These are phyloP conservation scores for Aspergillus persii DNA, from an alignment of 2,329 filamentous ascomycete genomes.

Conservation along the genomic window DNA sequence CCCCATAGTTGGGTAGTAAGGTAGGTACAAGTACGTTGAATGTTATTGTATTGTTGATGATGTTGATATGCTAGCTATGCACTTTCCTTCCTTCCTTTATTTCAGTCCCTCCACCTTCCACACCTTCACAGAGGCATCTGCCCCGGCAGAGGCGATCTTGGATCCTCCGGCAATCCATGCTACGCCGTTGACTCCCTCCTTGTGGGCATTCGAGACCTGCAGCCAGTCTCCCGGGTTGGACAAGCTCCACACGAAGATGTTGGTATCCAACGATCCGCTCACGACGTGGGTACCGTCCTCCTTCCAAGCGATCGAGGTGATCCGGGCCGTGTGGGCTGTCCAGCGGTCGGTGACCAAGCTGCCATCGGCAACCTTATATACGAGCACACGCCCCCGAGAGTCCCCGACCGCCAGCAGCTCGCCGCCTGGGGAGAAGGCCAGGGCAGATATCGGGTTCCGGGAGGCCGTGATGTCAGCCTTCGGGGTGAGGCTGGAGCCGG, in stretches of 20 bases:
- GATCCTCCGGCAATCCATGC: conserved; percentile 67
- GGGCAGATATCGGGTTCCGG: conserved; percentile 68
- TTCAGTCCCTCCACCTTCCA: conserved; percentile 66
- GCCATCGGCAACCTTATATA: conserved; percentile 67
- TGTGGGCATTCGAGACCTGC: conserved; percentile 85
- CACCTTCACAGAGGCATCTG: conserved; percentile 86
- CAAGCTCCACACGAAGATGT: conserved; percentile 89
- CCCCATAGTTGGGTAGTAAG: too few relatives aligned
- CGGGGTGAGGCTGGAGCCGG: conserved; percentile 54
- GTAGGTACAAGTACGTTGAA: too few relatives aligned
- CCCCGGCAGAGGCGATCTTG: conserved; percentile 75
- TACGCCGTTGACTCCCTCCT: conserved; percentile 89
- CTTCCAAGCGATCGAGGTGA: conserved; percentile 75
- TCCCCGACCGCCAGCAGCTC: conserved; percentile 77
- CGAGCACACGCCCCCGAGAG: conserved; percentile 80
- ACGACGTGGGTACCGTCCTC: conserved; percentile 71
- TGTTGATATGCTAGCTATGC: too few relatives aligned
- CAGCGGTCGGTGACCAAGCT: conserved; percentile 76
- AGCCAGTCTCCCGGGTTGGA: conserved; percentile 77
- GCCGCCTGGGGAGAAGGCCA: conserved; percentile 82
- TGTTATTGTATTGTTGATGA: too few relatives aligned
- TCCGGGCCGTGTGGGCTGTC: conserved; percentile 68
- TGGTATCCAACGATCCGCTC: conserved; percentile 85
- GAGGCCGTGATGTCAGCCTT: conserved; percentile 63
- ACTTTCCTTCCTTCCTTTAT: conserved; percentile 14